phyloP scores from a whole-genome alignment of 129 eudicot genomes.

The Flaveria robusta region DNA sequence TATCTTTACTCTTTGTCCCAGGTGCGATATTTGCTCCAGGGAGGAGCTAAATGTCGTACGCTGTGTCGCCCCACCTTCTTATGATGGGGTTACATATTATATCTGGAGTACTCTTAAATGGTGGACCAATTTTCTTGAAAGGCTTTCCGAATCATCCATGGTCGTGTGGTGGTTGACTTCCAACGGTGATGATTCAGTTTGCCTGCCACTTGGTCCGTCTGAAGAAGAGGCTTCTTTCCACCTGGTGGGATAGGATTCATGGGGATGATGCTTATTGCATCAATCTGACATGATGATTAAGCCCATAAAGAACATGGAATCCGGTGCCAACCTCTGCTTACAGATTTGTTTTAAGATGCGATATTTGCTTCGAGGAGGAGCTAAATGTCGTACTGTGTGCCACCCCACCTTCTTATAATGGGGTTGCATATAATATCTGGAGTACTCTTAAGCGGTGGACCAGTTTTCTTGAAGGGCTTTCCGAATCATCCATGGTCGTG shows the following conservation, averaged over 20 bases:
- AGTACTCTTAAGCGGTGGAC: constrained; percentile 73
- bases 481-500: constrained; percentile 77
- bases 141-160: constrained; percentile 71
- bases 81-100: constrained; percentile 53
- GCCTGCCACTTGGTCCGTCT: constrained; percentile 77
- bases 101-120: constrained; percentile 69
- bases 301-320: constrained; percentile 35
- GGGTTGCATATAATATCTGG: constrained; percentile 62
- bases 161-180: constrained; percentile 62
- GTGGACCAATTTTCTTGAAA: constrained; percentile 60
- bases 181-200: constrained; percentile 76
- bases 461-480: constrained; percentile 46
- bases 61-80: constrained; percentile 59
- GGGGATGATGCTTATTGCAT: constrained; percentile 70
- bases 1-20: constrained; percentile 67
- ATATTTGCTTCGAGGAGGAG: no score
- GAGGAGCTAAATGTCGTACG: constrained; percentile 99
- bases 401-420: constrained; percentile 46
- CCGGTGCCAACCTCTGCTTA: constrained; percentile 45
- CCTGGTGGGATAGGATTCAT: constrained; percentile 53
- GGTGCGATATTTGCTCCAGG: constrained; percentile 99
- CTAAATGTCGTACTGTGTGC: no score
- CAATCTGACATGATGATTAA: constrained; percentile 35
- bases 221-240: constrained; percentile 79
- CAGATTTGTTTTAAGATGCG: constrained; percentile 37